phyloP scores from a whole-genome alignment of 1,139 yeast genomes.

The Saccharomycopsis phalli region DNA sequence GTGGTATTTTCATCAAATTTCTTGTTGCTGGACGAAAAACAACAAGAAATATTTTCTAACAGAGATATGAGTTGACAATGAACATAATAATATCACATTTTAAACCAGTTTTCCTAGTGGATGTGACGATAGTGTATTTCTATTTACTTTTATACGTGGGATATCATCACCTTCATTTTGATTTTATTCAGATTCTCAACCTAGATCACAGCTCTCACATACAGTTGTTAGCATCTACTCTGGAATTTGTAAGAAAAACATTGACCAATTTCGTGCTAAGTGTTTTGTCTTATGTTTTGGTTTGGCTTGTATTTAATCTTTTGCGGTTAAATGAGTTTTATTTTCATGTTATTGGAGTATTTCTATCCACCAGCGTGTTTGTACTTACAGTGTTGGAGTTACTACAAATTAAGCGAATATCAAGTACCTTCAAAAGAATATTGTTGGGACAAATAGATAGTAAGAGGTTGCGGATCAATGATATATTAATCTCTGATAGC shows the following conservation, averaged over 20 bases:
- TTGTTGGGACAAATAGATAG: constrained; percentile 47
- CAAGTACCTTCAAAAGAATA: constrained; percentile 45
- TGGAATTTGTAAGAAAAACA: background rate
- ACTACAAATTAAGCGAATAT: constrained; percentile 30
- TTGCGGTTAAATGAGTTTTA: background rate
- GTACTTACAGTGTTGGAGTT: background rate
- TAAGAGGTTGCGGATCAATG: constrained; percentile 55
- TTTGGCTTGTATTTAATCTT: background rate
- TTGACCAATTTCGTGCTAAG: background rate
- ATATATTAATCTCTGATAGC: constrained; percentile 72
- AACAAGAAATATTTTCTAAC: no score
- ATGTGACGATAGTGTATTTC: constrained; percentile 13
- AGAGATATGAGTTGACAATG: background rate
- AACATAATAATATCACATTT: constrained; percentile 2
- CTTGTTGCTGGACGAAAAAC: no score
- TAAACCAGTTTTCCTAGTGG: constrained; percentile 10
- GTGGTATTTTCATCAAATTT: no score
- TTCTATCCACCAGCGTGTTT: background rate
- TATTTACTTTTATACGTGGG: constrained; percentile 5
- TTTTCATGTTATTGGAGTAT: background rate
- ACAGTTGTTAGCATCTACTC: background rate
- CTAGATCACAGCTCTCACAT: background rate
- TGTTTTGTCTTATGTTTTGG: background rate
- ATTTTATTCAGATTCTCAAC: constrained; percentile 8
- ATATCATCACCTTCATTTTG: constrained; percentile 4